These are phyloP conservation scores for Sporisorium scitamineum DNA, from an alignment of 1,284 basidiomycete species.

Conservation along the genomic window DNA sequence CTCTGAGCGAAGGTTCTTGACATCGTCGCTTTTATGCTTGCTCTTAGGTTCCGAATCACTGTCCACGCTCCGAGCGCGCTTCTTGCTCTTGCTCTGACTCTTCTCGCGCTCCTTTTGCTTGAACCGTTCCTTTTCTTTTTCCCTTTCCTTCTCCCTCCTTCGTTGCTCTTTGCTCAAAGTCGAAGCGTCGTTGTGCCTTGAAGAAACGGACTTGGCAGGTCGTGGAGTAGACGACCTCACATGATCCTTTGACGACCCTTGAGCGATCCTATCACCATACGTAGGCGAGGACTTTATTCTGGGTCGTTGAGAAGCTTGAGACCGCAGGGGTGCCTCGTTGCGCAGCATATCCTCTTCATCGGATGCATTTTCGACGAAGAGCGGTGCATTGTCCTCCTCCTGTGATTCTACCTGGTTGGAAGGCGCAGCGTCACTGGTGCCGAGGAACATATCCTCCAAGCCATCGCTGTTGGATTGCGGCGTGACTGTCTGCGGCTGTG, in stretches of 20 bases:
- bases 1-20: slow-evolving; percentile 40
- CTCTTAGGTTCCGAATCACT: not conserved
- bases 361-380: slow-evolving; percentile 21
- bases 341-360: slow-evolving; percentile 22
- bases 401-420: not conserved
- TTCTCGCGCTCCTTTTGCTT: not conserved
- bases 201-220: not conserved
- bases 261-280: slow-evolving; percentile 14
- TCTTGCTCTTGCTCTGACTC: not conserved
- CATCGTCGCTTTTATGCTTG: slow-evolving; percentile 27
- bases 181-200: not conserved
- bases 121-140: not conserved
- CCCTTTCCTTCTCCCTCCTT: not conserved
- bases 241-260: not conserved
- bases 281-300: slow-evolving; percentile 20
- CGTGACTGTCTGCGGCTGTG: not conserved
- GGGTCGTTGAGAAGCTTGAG: not conserved
- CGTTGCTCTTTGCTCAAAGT: not conserved
- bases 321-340: not conserved
- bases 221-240: slow-evolving; percentile 11
- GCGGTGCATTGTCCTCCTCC: slow-evolving; percentile 2
- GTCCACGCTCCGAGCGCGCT: slow-evolving; percentile 4
- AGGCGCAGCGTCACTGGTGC: not conserved
- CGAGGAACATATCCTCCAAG: slow-evolving; percentile 25
- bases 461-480: not conserved